phyloP scores from a whole-genome alignment of 2,329 filamentous ascomycete species.

The Botryotinia calthae region DNA sequence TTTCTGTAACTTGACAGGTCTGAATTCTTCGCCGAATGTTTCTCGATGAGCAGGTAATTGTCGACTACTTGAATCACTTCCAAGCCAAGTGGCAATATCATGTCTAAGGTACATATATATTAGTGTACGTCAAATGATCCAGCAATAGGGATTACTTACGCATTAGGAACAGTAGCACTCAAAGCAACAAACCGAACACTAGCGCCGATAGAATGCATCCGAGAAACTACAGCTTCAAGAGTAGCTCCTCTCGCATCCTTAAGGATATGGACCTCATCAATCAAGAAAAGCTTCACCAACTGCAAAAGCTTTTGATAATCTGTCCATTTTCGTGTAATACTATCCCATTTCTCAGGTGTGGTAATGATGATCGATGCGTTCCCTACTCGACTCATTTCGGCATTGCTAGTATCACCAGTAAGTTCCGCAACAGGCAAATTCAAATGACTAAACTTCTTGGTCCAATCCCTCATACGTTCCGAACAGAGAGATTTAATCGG shows the following conservation, averaged over 20 bases:
- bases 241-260: slow-evolving; percentile 77
- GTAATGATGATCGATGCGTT: slow-evolving; percentile 80
- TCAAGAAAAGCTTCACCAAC: slow-evolving; percentile 75
- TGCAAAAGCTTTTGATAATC: slow-evolving; percentile 74
- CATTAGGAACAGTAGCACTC: slow-evolving; percentile 82
- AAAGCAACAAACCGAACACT: slow-evolving; percentile 77
- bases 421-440: slow-evolving; percentile 71
- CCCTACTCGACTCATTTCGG: slow-evolving; percentile 66
- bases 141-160: slow-evolving; percentile 36
- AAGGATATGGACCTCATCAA: slow-evolving; percentile 85
- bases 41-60: slow-evolving; percentile 64
- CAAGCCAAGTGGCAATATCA: slow-evolving; percentile 79
- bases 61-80: slow-evolving; percentile 58
- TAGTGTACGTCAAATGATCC: background rate
- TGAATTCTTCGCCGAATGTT: slow-evolving; percentile 74
- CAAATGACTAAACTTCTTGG: slow-evolving; percentile 66
- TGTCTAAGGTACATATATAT: slow-evolving; percentile 36
- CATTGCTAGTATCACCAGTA: slow-evolving; percentile 74
- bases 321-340: slow-evolving; percentile 81
- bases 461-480: slow-evolving; percentile 75
- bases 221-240: slow-evolving; percentile 78
- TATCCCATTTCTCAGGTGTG: slow-evolving; percentile 90
- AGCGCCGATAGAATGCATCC: slow-evolving; percentile 78
- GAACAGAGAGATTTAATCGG: slow-evolving; percentile 81
- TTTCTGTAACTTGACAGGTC: slow-evolving; percentile 74